Base-by-base conservation (phyloP, 805 yeast species). In the Ogataea ganodermae region DNA sequence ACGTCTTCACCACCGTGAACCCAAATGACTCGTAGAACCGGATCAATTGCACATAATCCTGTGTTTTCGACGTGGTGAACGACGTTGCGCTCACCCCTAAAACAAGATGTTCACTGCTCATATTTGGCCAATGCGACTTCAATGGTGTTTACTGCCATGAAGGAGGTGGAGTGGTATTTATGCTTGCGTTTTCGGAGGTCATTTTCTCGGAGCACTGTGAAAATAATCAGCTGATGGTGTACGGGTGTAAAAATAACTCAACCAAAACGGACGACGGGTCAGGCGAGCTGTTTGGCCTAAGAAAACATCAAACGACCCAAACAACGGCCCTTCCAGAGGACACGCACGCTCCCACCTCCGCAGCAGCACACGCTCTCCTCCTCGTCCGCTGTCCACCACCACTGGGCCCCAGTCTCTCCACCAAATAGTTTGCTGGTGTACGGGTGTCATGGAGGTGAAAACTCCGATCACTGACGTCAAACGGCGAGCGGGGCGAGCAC, bases 1-100 rank as follows among this genome's bases (percentile, higher is more conserved):
- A 86, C 56, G 74, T 80, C 60, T 84, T 80, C 39, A 80, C 73
- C 31, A 81, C 70, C 27, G 75, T 68, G 61, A 85, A 85, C 20
- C 91, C 91, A 46, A 86, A 69, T 22, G 66, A 55, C 54, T 66
- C 71, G 68, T 86, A 86, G 66, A 84, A 86, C n/a, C 68, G 58
- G 43, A 79, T 68, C 10, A 85, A 61, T 27, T 69, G 61, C 4
- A 69, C 68, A 64, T 79, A 86, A 30, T 64, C 61, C 7, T 63
- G 66, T 3, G 74, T 69, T 56, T 75, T 76, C 42, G 71, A 66
- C 8, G 90, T 82, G 35, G 81, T 80, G 45, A 85, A 69, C 31
- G 92, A 84, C 21, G 80, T 70, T 60, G 79, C 82, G 22, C 86
- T 79, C 42, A 82, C 46, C 6, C 56, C 36, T 2, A 58, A 51